Evolutionary conservation across 2,329 filamentous ascomycete species (phyloP).

Genomic region (Sporothrix brunneoviolacea): DNA sequence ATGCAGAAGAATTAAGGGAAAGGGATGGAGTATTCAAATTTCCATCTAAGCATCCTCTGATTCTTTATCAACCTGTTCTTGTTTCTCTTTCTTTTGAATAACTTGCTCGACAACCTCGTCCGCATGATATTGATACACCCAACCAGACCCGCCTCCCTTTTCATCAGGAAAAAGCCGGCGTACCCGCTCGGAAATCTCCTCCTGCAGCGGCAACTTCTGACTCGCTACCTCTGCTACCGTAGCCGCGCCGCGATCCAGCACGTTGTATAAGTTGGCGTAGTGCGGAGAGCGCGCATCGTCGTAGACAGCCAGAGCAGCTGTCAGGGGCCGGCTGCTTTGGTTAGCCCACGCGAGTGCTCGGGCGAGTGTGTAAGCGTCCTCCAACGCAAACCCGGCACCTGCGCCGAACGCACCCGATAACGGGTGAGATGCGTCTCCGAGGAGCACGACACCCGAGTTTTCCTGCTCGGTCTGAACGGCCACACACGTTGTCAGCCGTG

Average conservation of each 20-base stretch:
- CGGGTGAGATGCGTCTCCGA: constrained; percentile 45
- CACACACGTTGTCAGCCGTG: constrained; percentile 24
- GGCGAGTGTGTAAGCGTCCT: constrained; percentile 18
- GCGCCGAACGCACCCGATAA: constrained; percentile 25
- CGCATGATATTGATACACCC: constrained; percentile 14
- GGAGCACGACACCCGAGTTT: constrained; percentile 33
- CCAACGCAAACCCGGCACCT: constrained; percentile 18
- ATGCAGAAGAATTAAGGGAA: no score
- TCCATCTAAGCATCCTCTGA: no score
- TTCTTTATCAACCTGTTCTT: no score
- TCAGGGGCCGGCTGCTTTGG: background rate
- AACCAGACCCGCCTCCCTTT: constrained; percentile 2
- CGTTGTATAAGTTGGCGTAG: constrained; percentile 16
- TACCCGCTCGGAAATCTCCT: constrained; percentile 16
- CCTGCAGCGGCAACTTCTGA: constrained; percentile 13
- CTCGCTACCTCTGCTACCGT: constrained; percentile 3
- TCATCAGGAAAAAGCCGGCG: constrained; percentile 6
- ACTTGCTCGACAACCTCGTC: constrained; percentile 15
- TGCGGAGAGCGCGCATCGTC: constrained; percentile 17
- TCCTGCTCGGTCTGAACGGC: background rate
- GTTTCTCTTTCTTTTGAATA: background rate
- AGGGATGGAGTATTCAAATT: no score
- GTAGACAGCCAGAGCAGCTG: constrained; percentile 12
- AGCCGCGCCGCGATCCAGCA: constrained; percentile 10
- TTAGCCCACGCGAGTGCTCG: constrained; percentile 14